Evolutionary conservation across 2,329 filamentous ascomycete genomes (phyloP).

Genomic region (Aspergillus bombycis): DNA sequence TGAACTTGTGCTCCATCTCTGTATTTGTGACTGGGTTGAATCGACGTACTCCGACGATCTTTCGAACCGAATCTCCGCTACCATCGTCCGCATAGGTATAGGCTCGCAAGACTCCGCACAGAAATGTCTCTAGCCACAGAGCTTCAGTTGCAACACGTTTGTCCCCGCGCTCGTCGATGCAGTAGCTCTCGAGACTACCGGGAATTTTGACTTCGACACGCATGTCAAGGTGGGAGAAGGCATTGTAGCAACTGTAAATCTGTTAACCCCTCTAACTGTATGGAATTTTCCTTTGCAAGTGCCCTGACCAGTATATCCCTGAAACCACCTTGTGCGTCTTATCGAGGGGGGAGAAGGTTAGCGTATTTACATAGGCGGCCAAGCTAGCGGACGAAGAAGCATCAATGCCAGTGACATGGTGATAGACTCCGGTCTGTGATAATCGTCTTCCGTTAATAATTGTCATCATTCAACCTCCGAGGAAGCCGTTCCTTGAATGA

Average conservation of each 20-base stretch:
- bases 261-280: conserved; percentile 17
- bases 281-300: neutral
- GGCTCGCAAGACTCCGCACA: conserved; percentile 90
- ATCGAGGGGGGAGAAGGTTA: conserved; percentile 86
- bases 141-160: conserved; percentile 92
- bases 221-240: conserved; percentile 97
- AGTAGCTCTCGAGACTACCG: conserved; percentile 94
- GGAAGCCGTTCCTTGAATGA: neutral
- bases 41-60: conserved; percentile 93
- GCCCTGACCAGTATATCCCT: conserved; percentile 82
- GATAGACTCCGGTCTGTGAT: conserved; percentile 82
- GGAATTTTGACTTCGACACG: conserved; percentile 97
- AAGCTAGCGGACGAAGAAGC: conserved; percentile 96
- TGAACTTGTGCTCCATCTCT: conserved; percentile 95
- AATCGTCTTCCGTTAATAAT: conserved; percentile 9
- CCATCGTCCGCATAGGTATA: conserved; percentile 98
- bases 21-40: conserved; percentile 98
- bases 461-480: neutral
- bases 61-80: conserved; percentile 90
- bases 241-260: conserved; percentile 85
- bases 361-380: conserved; percentile 96
- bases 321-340: conserved; percentile 88
- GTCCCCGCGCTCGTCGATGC: conserved; percentile 93
- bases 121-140: conserved; percentile 95
- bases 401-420: conserved; percentile 96